A percentile compares a stretch with the other conserved stretches of the same genome.
These are phyloP conservation scores for Rubroboletus satanas DNA, from an alignment of 768 basidiomycete genomes.

Conservation along the genomic window DNA sequence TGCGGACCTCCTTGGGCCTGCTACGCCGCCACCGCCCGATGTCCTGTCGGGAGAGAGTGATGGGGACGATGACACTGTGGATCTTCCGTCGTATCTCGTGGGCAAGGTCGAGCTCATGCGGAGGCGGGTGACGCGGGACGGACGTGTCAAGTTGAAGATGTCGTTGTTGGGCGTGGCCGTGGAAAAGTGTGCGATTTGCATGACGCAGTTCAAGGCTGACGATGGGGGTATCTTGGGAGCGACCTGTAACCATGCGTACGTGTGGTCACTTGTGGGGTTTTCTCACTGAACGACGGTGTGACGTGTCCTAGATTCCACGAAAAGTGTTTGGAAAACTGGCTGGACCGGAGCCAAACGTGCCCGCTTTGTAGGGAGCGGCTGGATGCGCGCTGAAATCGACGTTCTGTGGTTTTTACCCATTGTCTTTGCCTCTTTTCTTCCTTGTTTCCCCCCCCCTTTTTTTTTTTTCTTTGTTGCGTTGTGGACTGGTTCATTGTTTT, in stretches of 20 bases:
- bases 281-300: no score
- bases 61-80: background rate
- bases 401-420: no score
- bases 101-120: conserved; percentile 55
- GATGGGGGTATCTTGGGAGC: conserved; percentile 56
- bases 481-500: conserved; percentile 13
- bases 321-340: conserved; percentile 59
- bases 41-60: conserved; percentile 6
- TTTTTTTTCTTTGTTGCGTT: conserved; percentile 3
- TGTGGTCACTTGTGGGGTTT: background rate
- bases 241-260: conserved; percentile 56
- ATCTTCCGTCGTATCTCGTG: conserved; percentile 25
- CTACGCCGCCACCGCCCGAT: conserved; percentile 19
- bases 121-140: conserved; percentile 55
- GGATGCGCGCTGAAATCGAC: conserved; percentile 21
- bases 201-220: conserved; percentile 60
- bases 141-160: conserved; percentile 69
- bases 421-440: background rate
- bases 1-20: conserved; percentile 60
- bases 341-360: conserved; percentile 56
- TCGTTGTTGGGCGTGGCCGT: conserved; percentile 58
- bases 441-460: background rate
- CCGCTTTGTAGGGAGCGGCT: conserved; percentile 58
- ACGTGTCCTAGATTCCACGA: conserved; percentile 48
- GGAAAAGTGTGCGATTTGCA: conserved; percentile 70